phyloP scores from a whole-genome alignment of 805 yeast genomes.

The Ogataea parapolymorpha region DNA sequence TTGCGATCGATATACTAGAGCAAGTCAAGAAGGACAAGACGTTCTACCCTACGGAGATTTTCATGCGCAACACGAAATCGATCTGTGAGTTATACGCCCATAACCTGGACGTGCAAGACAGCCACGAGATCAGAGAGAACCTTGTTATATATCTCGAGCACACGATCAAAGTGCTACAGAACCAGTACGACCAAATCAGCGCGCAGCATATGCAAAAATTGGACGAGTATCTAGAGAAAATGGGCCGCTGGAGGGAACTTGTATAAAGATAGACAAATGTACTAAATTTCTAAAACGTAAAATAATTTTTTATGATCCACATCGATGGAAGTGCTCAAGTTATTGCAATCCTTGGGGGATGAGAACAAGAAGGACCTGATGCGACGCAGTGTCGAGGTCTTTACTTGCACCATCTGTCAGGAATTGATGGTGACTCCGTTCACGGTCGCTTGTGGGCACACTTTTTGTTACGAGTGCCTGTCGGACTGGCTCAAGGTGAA shows the following conservation, averaged over 20 bases:
- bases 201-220: neutral
- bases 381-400: conserved; percentile 19
- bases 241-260: conserved; percentile 7
- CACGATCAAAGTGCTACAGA: neutral
- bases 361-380: conserved; percentile 21
- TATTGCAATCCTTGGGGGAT: conserved; percentile 6
- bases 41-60: conserved; percentile 11
- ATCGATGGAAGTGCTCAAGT: conserved; percentile 6
- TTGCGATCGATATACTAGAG: conserved; percentile 15
- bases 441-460: conserved; percentile 62
- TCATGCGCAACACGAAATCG: conserved; percentile 6
- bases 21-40: conserved; percentile 12
- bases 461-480: conserved; percentile 68
- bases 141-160: neutral
- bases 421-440: conserved; percentile 68
- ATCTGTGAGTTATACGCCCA: neutral
- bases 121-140: neutral
- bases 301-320: conserved; percentile 2
- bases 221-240: conserved; percentile 1
- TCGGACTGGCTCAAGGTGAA: conserved; percentile 57
- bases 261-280: conserved; percentile 8
- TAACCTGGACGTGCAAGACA: neutral
- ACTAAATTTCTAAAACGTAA: neutral
- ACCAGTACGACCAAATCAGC: neutral
- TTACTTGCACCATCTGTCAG: conserved; percentile 65